Evolutionary conservation across 148 eudicot species (phyloP), one percentile per base, ranked within the genome.

Genomic region (Arctostaphylos glauca): DNA sequence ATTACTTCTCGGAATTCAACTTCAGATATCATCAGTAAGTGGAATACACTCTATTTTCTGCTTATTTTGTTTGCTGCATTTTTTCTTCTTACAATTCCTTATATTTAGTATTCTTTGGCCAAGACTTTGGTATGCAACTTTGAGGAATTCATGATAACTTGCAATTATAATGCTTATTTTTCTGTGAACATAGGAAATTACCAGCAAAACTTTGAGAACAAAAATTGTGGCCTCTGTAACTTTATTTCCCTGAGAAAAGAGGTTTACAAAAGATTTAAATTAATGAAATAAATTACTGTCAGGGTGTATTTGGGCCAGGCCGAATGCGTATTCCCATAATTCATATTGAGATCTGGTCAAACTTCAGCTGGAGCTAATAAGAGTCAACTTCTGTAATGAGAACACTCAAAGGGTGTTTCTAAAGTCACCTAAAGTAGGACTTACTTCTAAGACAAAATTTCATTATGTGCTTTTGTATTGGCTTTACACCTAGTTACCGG

Each of bases 11-110:
- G 87, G 77, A 91, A 88, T 86, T 90, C 93, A 10, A 83, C 75
- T 73, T 79, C 94, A 79, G 82, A 81, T 18, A 70, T 84, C 5
- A 81, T 70, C 54, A 83, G 94, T 96, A 89, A 87, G 97, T 91
- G 23, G 19, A 71, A 38, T 54, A 23, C 86, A 25, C 6, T 82
- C 43, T 8, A 48, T 83, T 6, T 52, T 41, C 46, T 47, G 55
- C 41, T 38, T 47, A 21, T 72, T 4, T 6, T 54, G 15, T 44
- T 44, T 21, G 70, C 68, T 9, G 41, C 5, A 21, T 53, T 6
- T 46, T 1, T 23, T 6, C 6, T 10, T 13, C 8, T 19, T n/a
- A 21, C 19, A 16, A 15, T 74, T 13, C 18, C 0, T 9, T 18
- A 10, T 44, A 12, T 82, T 55, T 41, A 18, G 21, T 60, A 23